phyloP scores from a whole-genome alignment of 1,284 basidiomycete genomes.

The Cryptococcus floricola region DNA sequence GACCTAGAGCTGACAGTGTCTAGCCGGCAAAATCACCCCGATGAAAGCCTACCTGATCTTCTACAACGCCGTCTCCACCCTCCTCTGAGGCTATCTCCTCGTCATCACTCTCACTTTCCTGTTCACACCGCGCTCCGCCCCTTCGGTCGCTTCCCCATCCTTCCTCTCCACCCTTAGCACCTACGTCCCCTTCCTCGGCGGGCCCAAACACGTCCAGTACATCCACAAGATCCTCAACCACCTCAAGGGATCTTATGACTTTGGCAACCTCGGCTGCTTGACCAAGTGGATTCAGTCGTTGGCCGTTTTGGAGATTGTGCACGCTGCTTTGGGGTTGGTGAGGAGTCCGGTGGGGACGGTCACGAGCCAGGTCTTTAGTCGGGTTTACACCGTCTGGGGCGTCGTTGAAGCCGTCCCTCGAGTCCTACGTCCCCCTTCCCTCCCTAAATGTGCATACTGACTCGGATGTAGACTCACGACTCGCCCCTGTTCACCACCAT shows the following conservation, averaged over 20 bases:
- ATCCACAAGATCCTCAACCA: slow-evolving; percentile 52
- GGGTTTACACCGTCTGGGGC: slow-evolving; percentile 85
- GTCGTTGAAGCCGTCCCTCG: slow-evolving; percentile 59
- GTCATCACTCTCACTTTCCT: slow-evolving; percentile 47
- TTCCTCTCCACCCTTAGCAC: slow-evolving; percentile 13
- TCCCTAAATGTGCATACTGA: neutral
- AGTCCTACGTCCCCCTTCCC: slow-evolving; percentile 25
- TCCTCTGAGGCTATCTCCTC: slow-evolving; percentile 72
- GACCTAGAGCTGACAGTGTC: neutral
- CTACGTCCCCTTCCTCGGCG: slow-evolving; percentile 25
- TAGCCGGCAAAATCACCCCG: slow-evolving; percentile 21
- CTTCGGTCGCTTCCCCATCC: slow-evolving; percentile 3
- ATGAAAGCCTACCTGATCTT: slow-evolving; percentile 61
- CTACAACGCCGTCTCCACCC: slow-evolving; percentile 71
- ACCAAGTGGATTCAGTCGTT: slow-evolving; percentile 75
- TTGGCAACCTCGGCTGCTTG: slow-evolving; percentile 56
- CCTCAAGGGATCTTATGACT: slow-evolving; percentile 53
- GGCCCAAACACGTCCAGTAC: slow-evolving; percentile 18
- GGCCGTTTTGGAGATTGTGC: slow-evolving; percentile 76
- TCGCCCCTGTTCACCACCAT: slow-evolving; percentile 79
- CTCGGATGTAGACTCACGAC: slow-evolving; percentile 4
- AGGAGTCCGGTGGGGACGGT: slow-evolving; percentile 77
- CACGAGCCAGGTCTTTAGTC: slow-evolving; percentile 76
- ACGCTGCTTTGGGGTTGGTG: slow-evolving; percentile 79
- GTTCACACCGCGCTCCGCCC: slow-evolving; percentile 18